phyloP scores from a whole-genome alignment of 306 rosid species.

The Arachis stenosperma region DNA sequence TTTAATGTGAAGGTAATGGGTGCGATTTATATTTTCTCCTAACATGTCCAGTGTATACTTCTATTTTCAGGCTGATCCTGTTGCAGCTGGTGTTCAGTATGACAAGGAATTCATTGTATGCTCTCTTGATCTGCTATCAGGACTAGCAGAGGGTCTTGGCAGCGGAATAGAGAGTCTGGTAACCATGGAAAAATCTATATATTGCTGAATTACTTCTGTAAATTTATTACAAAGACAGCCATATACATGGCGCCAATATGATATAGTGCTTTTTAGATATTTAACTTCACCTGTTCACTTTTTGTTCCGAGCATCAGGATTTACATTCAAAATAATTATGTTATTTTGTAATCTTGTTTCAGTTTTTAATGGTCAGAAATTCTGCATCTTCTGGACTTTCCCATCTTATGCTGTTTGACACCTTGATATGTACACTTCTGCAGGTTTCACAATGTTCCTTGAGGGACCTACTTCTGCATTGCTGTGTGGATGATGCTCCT shows the following conservation, averaged over 20 bases:
- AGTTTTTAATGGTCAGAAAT: not conserved
- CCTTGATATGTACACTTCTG: constrained; percentile 33
- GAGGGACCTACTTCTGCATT: constrained; percentile 81
- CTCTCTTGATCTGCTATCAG: constrained; percentile 96
- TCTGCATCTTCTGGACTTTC: constrained; percentile 28
- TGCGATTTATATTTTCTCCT: constrained; percentile 34
- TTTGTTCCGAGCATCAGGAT: not conserved
- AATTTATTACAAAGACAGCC: not conserved
- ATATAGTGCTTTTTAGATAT: not conserved
- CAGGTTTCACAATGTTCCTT: constrained; percentile 89
- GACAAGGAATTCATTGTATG: constrained; percentile 97
- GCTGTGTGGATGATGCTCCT: constrained; percentile 87
- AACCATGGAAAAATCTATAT: constrained; percentile 39
- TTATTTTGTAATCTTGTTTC: not conserved
- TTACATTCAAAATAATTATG: not conserved
- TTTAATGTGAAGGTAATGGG: constrained; percentile 2
- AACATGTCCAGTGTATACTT: constrained; percentile 32
- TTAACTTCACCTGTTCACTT: not conserved
- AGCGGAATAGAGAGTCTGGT: constrained; percentile 99
- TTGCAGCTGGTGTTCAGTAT: constrained; percentile 76
- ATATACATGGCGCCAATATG: not conserved
- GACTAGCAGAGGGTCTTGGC: constrained; percentile 98
- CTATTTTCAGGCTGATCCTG: constrained; percentile 83
- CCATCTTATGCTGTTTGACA: constrained; percentile 17
- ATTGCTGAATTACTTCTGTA: not conserved